Base-by-base conservation (phyloP, 352 stramenopile genomes). In the Elongisporangium anandrum region DNA sequence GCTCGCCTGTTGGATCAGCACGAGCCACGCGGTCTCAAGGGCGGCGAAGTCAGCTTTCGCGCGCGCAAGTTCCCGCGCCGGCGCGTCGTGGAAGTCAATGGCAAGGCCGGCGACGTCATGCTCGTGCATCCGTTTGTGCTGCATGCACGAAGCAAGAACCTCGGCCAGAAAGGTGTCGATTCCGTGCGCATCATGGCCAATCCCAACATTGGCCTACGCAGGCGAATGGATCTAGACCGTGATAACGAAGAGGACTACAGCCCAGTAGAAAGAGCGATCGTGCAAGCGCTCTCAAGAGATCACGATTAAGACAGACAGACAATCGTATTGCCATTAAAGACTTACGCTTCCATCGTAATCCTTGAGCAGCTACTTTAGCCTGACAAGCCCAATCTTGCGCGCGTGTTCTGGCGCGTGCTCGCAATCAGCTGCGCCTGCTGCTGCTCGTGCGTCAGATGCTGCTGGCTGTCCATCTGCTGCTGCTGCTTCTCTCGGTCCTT, bases 91-190 rank as follows among this genome's bases (percentile, higher is more conserved):
- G 85, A 95, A 61, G 79, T 88, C 48, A 77, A 77, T 26, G 84
- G 84, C 17, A 63, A 67, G 17, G 84, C 84, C 12, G 85, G 85
- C 2, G 85, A 95, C 39, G 71, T 95, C 17, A 86, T 90, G 74
- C 65, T 95, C 16, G 83, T 87, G 34, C 85, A 95, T 55, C 85
- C 85, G 15, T 89, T 95, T 51, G 54, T 92, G 23, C 63, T 95
- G 21, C 85, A 95, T 52, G 80, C 81, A n/a, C 76, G 85, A 0
- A 88, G 74, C 29, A 87, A 86, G 52, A 90, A 92, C 48, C 68
- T 87, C 9, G 79, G 77, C 1, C 45, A 64, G 6, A 77, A 72
- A n/a, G 73, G 76, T 21, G 62, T 70, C 29, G 73, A 75, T 19
- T 83, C 73, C 21, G 81, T 92, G 47, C 80, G 82, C 12, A 78